These are phyloP conservation scores for Epithele typhae DNA, from an alignment of 768 basidiomycete species.

Conservation along the genomic window DNA sequence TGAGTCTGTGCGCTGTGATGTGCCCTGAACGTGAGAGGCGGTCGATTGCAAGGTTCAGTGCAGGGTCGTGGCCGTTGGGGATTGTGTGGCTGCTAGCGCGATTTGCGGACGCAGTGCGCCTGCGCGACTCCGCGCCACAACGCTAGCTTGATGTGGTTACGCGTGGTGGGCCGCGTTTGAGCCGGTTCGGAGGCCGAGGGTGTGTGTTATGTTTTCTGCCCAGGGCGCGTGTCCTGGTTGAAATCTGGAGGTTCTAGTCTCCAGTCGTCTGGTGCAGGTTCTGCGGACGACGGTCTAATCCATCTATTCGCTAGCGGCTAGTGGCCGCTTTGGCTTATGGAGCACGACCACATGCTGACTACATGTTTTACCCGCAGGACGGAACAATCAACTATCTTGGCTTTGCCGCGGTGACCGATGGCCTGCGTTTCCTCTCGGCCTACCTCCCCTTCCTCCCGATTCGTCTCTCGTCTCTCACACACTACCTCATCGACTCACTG, in stretches of 20 bases:
- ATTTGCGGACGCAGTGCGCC: too few relatives aligned
- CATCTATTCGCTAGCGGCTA: background rate
- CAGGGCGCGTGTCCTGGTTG: too few relatives aligned
- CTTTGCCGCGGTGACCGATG: conserved; percentile 73
- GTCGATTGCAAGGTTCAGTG: too few relatives aligned
- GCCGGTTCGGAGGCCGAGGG: too few relatives aligned
- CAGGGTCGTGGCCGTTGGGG: too few relatives aligned
- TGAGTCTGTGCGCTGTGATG: conserved; percentile 23
- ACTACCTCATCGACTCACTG: conserved; percentile 55
- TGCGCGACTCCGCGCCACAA: background rate
- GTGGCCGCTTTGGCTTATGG: too few relatives aligned
- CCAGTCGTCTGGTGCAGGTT: too few relatives aligned
- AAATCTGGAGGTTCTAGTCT: too few relatives aligned
- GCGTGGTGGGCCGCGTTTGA: background rate
- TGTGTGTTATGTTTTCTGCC: too few relatives aligned
- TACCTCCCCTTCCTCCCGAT: conserved; percentile 78
- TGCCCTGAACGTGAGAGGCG: too few relatives aligned
- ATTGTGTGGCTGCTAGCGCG: too few relatives aligned
- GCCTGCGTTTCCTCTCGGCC: conserved; percentile 70
- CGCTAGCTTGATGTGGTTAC: background rate
- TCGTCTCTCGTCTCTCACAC: conserved; percentile 65
- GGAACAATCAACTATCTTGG: conserved; percentile 82
- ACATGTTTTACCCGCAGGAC: conserved; percentile 45
- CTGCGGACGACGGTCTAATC: background rate
- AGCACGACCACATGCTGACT: background rate